These are phyloP conservation scores for Nigrospora osmanthi DNA, from an alignment of 2,329 filamentous ascomycete species.

Conservation along the genomic window DNA sequence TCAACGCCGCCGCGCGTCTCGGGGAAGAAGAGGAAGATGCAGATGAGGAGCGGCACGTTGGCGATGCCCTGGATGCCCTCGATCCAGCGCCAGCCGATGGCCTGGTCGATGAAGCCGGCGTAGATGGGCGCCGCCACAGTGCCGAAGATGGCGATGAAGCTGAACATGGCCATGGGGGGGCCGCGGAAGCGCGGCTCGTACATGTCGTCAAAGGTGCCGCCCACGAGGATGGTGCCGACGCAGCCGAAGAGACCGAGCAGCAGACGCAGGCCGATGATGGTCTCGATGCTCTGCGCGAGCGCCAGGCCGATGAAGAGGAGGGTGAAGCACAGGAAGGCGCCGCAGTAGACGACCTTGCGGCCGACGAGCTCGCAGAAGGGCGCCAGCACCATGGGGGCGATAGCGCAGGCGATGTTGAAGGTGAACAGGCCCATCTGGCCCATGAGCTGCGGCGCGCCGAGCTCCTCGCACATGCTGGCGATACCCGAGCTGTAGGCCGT, in stretches of 20 bases:
- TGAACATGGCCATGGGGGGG: slow-evolving; percentile 38
- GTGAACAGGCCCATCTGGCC: slow-evolving; percentile 41
- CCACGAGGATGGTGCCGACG: slow-evolving; percentile 40
- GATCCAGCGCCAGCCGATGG: slow-evolving; percentile 45
- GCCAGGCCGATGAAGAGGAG: slow-evolving; percentile 39
- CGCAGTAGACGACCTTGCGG: slow-evolving; percentile 35
- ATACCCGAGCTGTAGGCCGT: slow-evolving; percentile 44
- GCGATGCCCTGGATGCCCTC: slow-evolving; percentile 43
- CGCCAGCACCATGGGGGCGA: slow-evolving; percentile 37
- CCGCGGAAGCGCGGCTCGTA: slow-evolving; percentile 35
- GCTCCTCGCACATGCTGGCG: slow-evolving; percentile 32
- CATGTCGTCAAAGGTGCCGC: slow-evolving; percentile 41
- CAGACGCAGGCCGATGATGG: slow-evolving; percentile 36
- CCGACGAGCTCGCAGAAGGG: slow-evolving; percentile 42
- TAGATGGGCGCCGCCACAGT: slow-evolving; percentile 46
- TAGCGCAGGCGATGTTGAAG: slow-evolving; percentile 39
- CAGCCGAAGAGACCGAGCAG: slow-evolving; percentile 41
- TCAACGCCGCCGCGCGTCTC: slow-evolving; percentile 14
- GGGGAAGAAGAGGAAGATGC: slow-evolving; percentile 16
- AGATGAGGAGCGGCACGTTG: slow-evolving; percentile 37
- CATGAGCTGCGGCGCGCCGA: slow-evolving; percentile 30
- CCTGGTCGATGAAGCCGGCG: slow-evolving; percentile 43
- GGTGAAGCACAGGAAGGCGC: slow-evolving; percentile 35
- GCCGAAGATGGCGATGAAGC: slow-evolving; percentile 40
- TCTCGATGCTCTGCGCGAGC: slow-evolving; percentile 37